phyloP scores from a whole-genome alignment of 305 asterid genomes.

The Vinca major region DNA sequence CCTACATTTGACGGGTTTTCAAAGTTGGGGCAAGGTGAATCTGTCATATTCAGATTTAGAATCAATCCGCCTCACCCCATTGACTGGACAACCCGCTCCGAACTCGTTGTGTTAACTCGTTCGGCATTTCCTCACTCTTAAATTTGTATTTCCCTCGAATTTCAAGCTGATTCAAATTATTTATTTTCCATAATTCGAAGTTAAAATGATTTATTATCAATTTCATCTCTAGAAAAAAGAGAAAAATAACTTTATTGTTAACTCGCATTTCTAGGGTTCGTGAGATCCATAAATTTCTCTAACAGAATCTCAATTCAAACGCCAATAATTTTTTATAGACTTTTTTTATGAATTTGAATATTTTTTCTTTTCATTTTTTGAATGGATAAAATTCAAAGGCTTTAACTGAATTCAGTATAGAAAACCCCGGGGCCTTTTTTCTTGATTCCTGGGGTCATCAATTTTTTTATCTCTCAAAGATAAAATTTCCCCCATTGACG shows the following conservation, averaged over 20 bases:
- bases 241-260: constrained; percentile 11
- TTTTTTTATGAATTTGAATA: background rate
- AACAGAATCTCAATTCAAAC: constrained; percentile 7
- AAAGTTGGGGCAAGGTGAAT: no score
- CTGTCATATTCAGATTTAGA: no score
- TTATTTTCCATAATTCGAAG: constrained; percentile 1
- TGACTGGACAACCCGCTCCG: no score
- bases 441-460: background rate
- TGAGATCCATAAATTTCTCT: constrained; percentile 53
- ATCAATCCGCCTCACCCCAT: no score
- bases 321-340: background rate
- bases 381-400: constrained; percentile 2
- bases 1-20: no score
- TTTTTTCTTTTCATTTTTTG: constrained; percentile 6
- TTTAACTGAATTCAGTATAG: background rate
- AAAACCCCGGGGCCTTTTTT: background rate
- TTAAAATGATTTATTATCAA: background rate
- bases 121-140: background rate
- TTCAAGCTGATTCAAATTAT: background rate
- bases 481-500: constrained; percentile 1
- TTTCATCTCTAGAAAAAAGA: constrained; percentile 4
- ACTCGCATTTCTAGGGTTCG: constrained; percentile 25
- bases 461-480: background rate
- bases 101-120: no score
- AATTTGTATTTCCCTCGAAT: background rate